A percentile compares a stretch with the other conserved stretches of the same genome.
Conservation (phyloP, 495 filamentous ascomycete genomes). For the Chaetomium cochliodes region DNA sequence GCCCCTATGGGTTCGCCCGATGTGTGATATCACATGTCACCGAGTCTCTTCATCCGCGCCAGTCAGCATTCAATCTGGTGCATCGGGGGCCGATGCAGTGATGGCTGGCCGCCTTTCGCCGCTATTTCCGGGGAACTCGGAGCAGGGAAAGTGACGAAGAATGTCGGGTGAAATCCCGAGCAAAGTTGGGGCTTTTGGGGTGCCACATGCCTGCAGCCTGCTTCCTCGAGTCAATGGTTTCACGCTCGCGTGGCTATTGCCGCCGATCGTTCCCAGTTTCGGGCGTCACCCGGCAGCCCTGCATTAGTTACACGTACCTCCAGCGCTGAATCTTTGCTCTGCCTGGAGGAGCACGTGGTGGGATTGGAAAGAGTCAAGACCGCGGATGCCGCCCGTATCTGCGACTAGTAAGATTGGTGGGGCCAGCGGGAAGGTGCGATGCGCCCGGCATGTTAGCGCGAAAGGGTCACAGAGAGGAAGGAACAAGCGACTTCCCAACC, state of each 20-base stretch:
- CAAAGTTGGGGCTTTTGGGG: too few relatives aligned
- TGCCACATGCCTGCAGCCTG: too few relatives aligned
- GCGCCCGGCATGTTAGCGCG: background rate
- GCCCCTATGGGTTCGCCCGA: background rate
- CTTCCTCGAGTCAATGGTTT: too few relatives aligned
- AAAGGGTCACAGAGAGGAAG: background rate
- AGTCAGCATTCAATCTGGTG: slow-evolving; percentile 10
- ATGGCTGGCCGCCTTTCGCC: background rate
- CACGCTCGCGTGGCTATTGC: background rate
- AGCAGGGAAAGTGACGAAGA: background rate
- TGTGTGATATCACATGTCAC: background rate
- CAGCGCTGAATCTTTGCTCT: background rate
- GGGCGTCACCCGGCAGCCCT: slow-evolving; percentile 3
- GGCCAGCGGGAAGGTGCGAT: background rate
- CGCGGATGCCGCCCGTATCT: background rate
- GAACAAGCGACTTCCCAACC: background rate
- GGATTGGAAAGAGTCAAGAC: background rate
- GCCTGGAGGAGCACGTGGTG: background rate
- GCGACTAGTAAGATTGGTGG: background rate
- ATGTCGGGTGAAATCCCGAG: background rate
- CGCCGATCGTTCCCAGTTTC: slow-evolving; percentile 14
- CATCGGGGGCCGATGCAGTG: background rate
- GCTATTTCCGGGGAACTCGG: background rate
- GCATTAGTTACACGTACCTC: too few relatives aligned
- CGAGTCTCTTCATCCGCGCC: background rate